These are phyloP conservation scores for Sergeia podlipaevii DNA, from an alignment of 208 protist species.

Conservation along the genomic window DNA sequence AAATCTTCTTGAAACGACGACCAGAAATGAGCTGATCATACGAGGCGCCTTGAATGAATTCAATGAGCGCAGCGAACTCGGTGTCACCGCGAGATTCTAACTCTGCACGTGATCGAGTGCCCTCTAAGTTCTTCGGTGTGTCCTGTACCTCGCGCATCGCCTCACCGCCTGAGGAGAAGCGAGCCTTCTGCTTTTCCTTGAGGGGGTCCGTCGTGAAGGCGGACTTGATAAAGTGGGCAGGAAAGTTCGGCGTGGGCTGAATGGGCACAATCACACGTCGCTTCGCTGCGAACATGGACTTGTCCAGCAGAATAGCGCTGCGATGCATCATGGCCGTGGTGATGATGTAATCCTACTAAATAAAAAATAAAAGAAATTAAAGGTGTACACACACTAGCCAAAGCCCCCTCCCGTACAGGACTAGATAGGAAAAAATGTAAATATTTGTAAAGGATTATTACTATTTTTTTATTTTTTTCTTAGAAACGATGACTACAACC, in stretches of 20 bases:
- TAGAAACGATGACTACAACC: too few species aligned
- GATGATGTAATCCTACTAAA: background rate
- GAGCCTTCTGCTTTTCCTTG: slow-evolving; percentile 88
- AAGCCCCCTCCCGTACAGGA: background rate
- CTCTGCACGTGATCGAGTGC: slow-evolving; percentile 59
- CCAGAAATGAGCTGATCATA: slow-evolving; percentile 90
- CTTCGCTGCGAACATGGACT: slow-evolving; percentile 91
- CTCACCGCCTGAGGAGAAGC: slow-evolving; percentile 83
- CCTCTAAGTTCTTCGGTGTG: slow-evolving; percentile 78
- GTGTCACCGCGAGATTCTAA: slow-evolving; percentile 59
- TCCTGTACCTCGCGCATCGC: slow-evolving; percentile 86
- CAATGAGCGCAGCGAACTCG: slow-evolving; percentile 81
- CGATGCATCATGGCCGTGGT: slow-evolving; percentile 23
- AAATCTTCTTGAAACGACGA: slow-evolving; percentile 84
- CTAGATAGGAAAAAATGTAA: background rate
- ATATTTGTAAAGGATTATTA: background rate
- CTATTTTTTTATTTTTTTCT: too few species aligned
- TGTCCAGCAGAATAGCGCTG: slow-evolving; percentile 56
- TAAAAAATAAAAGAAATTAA: slow-evolving; percentile 5
- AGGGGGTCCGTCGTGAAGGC: slow-evolving; percentile 87
- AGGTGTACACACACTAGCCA: background rate
- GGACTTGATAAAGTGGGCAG: slow-evolving; percentile 80
- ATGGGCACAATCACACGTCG: slow-evolving; percentile 88
- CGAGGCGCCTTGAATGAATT: slow-evolving; percentile 86
- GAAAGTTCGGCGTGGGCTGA: slow-evolving; percentile 77